Evolutionary conservation across 2,329 filamentous ascomycete genomes (phyloP), one percentile per base, ranked within the genome.

Genomic region (Parascedosporium putredinis): DNA sequence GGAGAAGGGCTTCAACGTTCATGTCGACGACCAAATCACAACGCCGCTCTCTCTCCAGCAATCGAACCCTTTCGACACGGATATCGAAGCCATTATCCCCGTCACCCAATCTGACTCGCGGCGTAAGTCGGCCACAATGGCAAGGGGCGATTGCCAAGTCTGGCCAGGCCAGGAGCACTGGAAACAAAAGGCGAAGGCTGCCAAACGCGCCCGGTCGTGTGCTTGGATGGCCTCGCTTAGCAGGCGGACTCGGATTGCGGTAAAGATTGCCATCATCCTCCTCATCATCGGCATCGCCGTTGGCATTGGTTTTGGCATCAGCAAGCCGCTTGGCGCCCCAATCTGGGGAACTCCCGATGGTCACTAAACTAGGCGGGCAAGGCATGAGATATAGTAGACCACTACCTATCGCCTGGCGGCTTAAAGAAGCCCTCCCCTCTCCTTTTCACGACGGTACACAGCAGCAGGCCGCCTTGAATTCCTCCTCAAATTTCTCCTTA

Each of bases 161-260:
- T 83, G 79, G 79, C 79, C 79, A 4, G 73, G 74, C 51, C 72
- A 78, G 58, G 70, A 73, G 22, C 72, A 80, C 59, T 81, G 79
- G 77, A 76, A 74, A 62, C 67, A 71, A 53, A 78, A 79, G 67
- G 75, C 76, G 53, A 76, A 75, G 63, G 72, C 68, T 9, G 74
- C 74, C 52, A 78, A 78, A 66, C 62, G 62, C 45, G 66, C 67
- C 50, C 64, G 68, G 53, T 71, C 67, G 50, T 79, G 76, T 62
- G 71, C 71, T 50, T 76, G 70, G 54, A 66, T 82, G 64, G 72
- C 74, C 42, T 62, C 64, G 27, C 67, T 81, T 47, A 75, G 69
- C 66, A 71, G 69, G 57, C 73, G 75, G 45, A 79, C 74, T 55
- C 70, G 71, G 33, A 70, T 81, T 53, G 65, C 74, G 31, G 66